Evolutionary conservation across 2,329 filamentous ascomycete genomes (phyloP).

Genomic region (Apiospora saccharicola): DNA sequence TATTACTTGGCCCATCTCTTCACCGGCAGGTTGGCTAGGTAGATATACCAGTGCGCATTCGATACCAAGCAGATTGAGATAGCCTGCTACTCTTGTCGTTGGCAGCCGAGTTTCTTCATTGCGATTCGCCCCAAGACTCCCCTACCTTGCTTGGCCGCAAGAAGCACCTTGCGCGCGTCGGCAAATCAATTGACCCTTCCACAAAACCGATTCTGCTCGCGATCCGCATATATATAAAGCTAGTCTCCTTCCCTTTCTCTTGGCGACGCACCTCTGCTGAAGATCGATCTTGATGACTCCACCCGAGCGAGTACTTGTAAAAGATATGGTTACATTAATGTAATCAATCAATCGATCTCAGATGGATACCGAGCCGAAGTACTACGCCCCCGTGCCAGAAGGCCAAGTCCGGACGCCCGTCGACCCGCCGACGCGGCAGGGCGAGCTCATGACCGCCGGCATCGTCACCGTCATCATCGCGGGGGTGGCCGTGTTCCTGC

Average conservation of each 20-base stretch:
- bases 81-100: too few relatives aligned
- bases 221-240: not conserved
- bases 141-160: too few relatives aligned
- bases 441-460: conserved; percentile 31
- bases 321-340: not conserved
- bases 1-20: not conserved
- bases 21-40: not conserved
- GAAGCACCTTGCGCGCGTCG: too few relatives aligned
- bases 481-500: conserved; percentile 28
- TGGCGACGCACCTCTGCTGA: not conserved
- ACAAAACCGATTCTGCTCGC: not conserved
- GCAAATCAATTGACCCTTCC: not conserved
- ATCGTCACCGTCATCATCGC: conserved; percentile 30
- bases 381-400: conserved; percentile 30
- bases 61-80: too few relatives aligned
- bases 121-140: too few relatives aligned
- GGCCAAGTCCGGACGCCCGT: conserved; percentile 32
- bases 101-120: too few relatives aligned
- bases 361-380: conserved; percentile 16
- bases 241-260: not conserved
- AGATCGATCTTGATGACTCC: not conserved
- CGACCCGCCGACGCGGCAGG: conserved; percentile 29
- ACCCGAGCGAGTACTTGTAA: not conserved
- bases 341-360: not conserved
- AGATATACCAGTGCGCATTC: not conserved